Evolutionary conservation across 352 stramenopile species (phyloP).

Genomic region (Pythium aquatile): DNA sequence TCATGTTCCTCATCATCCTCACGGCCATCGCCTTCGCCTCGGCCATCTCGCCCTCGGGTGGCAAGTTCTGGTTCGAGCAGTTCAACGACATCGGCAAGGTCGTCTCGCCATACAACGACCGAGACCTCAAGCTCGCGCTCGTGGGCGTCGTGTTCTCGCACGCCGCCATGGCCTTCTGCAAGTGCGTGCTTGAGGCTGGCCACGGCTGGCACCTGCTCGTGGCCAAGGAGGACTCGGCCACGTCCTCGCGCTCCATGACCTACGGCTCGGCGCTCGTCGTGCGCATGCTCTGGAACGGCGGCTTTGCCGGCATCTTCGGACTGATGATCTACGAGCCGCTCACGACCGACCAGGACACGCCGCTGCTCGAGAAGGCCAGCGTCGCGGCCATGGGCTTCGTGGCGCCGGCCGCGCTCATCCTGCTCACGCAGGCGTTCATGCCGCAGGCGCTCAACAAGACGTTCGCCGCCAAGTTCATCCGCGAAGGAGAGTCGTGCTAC

Average conservation of each 20-base stretch:
- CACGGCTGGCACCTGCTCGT: conserved; percentile 41
- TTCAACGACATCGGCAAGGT: conserved; percentile 33
- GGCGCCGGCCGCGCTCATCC: conserved; percentile 27
- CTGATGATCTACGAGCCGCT: conserved; percentile 38
- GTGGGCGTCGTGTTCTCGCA: conserved; percentile 36
- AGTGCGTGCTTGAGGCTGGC: conserved; percentile 36
- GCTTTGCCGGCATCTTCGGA: conserved; percentile 36
- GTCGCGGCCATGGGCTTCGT: conserved; percentile 21
- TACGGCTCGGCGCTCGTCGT: conserved; percentile 39
- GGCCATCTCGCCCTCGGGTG: conserved; percentile 33
- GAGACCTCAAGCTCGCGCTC: conserved; percentile 44
- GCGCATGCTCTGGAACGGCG: conserved; percentile 39
- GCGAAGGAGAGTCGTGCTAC: conserved; percentile 42
- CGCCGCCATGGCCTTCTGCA: conserved; percentile 28
- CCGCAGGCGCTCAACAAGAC: conserved; percentile 31
- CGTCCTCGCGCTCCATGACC: conserved; percentile 38
- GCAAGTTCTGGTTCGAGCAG: conserved; percentile 33
- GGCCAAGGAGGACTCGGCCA: conserved; percentile 26
- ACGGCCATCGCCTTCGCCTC: conserved; percentile 33
- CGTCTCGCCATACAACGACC: conserved; percentile 31
- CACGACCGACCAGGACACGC: conserved; percentile 22
- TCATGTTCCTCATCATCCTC: conserved; percentile 45
- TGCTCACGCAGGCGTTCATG: conserved; percentile 29
- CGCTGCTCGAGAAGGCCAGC: conserved; percentile 22
- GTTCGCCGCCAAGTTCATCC: conserved; percentile 42